Base-by-base conservation (phyloP, 495 filamentous ascomycete species). In the Aspergillus panamensis region DNA sequence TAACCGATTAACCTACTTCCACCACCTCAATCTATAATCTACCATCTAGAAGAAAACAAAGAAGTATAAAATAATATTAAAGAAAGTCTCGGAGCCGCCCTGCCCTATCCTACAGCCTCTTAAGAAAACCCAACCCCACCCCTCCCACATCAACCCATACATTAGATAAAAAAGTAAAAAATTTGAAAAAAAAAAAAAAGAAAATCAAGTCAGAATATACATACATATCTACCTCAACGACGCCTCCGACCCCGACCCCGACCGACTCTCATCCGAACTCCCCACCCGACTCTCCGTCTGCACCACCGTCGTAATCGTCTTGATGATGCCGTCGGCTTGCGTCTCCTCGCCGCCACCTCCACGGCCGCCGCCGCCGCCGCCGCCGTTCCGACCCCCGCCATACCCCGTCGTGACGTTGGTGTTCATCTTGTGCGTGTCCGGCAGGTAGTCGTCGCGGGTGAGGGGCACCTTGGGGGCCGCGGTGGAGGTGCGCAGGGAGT, bases 251-350 rank as follows among this genome's bases (percentile, higher is more conserved):
- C 33, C 33, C 2, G 42, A 45, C 1, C 29, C 14, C 3, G 48
- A 51, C 35, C 37, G 17, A 53, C 51, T 43, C 37, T 13, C 35
- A 20, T 43, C 51, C 1, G 51, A 53, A 47, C 29, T 35, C 3
- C 10, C 42, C 29, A 32, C 40, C 1, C 53, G 16, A 35, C 43
- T 55, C 29, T 55, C 53, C n/a, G 42, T 47, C 42, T 48, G 10
- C 8, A 55, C 53, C 10, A 47, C 53, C 14, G 53, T 55, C 21
- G 43, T 48, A 14, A 55, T 29, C 14, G 53, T 55, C 53, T 48
- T 55, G 14, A 48, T 33, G 40, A 55, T 55, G 21, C 52, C 39
- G 10, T 39, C 25, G 40, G 37, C 4, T 8, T 16, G 10, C 6
- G 8, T 40, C 1, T 20, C 20, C 20, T 31, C 29, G 25, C 25